Percentiles rank a stretch among this genome's conserved stretches.
Conservation (phyloP, 192 early-diverging fungal genomes). For the Pecoramyces ruminantium region DNA sequence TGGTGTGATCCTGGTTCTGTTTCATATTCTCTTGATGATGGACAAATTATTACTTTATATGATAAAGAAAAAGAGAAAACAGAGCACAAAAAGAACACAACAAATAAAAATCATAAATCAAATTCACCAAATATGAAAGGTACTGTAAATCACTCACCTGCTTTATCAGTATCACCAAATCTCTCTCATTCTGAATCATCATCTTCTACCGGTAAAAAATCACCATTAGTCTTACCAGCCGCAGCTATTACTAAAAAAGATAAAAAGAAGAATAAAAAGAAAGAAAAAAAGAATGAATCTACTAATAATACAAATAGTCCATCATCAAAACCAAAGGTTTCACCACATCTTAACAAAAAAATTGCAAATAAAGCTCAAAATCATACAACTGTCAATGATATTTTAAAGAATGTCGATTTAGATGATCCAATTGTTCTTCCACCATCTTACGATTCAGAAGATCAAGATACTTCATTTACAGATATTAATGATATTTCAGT, state of each 20-base stretch:
- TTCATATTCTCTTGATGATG: not conserved
- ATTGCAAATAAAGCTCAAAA: not conserved
- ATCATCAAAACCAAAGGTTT: not conserved
- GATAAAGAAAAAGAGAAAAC: not conserved
- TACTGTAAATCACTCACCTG: not conserved
- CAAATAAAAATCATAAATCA: not conserved
- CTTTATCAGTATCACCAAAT: not conserved
- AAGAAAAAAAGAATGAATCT: not conserved
- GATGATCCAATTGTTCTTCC: not conserved
- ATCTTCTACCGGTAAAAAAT: not conserved
- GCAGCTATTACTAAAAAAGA: not conserved
- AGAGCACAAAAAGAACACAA: not conserved
- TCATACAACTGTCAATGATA: not conserved
- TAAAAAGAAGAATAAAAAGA: not conserved
- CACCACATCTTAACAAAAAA: not conserved
- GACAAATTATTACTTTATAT: not conserved
- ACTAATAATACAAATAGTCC: not conserved
- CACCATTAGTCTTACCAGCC: not conserved
- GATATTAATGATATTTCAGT: not conserved
- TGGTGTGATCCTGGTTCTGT: not conserved
- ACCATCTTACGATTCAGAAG: not conserved
- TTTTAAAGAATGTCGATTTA: not conserved
- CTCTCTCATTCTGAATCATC: not conserved
- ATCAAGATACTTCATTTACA: not conserved
- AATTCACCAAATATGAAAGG: not conserved